These are phyloP conservation scores for Thraustotheca clavata DNA, from an alignment of 352 stramenopile genomes.

Conservation along the genomic window DNA sequence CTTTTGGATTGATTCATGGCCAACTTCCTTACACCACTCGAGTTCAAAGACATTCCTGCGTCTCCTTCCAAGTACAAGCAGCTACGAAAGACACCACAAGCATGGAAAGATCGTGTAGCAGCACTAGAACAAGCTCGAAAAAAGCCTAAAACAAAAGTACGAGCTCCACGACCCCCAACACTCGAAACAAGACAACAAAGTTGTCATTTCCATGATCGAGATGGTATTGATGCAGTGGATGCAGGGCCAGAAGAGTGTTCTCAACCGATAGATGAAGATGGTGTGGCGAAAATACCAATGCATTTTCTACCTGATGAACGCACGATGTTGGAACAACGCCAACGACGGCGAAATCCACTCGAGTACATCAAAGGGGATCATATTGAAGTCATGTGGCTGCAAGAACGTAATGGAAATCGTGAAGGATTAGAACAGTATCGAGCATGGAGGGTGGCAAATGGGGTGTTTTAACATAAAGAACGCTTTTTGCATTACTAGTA, in stretches of 20 bases:
- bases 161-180: neutral
- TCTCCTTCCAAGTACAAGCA: neutral
- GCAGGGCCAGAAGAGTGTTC: neutral
- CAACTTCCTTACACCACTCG: neutral
- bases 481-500: too few relatives aligned
- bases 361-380: constrained; percentile 4
- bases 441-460: neutral
- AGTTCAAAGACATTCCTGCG: neutral
- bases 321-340: neutral
- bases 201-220: neutral
- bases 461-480: neutral
- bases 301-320: neutral
- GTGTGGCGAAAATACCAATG: constrained; percentile 1
- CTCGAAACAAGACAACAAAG: neutral
- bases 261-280: neutral
- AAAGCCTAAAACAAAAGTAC: neutral
- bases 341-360: neutral
- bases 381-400: constrained; percentile 1
- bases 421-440: neutral
- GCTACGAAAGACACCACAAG: neutral
- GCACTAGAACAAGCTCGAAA: neutral
- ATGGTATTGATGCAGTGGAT: neutral
- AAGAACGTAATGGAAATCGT: neutral
- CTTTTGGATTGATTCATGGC: too few relatives aligned
- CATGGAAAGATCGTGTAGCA: neutral